A percentile compares a stretch with the other conserved stretches of the same genome.
Conservation (phyloP, 495 filamentous ascomycete species). For the Penicillium chermesinum region DNA sequence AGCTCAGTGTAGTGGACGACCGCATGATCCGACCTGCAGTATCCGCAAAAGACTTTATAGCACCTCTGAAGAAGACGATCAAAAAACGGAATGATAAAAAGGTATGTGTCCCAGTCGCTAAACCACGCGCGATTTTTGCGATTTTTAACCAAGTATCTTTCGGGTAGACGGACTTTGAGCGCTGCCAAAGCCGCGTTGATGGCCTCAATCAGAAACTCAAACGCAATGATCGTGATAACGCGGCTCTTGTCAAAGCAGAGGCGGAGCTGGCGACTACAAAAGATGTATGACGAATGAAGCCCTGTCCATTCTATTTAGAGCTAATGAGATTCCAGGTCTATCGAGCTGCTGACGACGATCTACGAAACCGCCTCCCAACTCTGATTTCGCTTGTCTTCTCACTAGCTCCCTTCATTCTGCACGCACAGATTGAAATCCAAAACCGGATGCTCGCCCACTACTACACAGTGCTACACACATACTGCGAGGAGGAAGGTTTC, state of each 20-base stretch:
- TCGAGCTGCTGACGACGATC: conserved; percentile 70
- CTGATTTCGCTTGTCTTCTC: conserved; percentile 69
- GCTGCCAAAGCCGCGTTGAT: conserved; percentile 67
- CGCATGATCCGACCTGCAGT: conserved; percentile 68
- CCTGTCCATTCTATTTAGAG: not conserved
- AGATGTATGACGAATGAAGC: conserved; percentile 45
- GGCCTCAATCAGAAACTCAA: conserved; percentile 65
- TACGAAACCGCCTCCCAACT: conserved; percentile 69
- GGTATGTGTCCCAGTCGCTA: too few relatives aligned
- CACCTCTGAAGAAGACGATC: conserved; percentile 81
- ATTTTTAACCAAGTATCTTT: not conserved
- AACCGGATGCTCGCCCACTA: conserved; percentile 77
- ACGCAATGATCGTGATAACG: conserved; percentile 73
- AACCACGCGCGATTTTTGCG: too few relatives aligned
- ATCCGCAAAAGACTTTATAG: conserved; percentile 64
- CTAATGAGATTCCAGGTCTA: conserved; percentile 57
- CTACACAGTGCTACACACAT: conserved; percentile 79
- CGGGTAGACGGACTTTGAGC: conserved; percentile 70
- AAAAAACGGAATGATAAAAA: conserved; percentile 89
- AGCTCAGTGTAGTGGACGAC: conserved; percentile 67
- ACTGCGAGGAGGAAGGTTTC: conserved; percentile 65
- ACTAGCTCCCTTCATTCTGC: conserved; percentile 73
- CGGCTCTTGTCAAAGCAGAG: conserved; percentile 70
- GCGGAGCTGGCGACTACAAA: conserved; percentile 62
- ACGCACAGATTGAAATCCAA: conserved; percentile 72